Evolutionary conservation across 2,329 filamentous ascomycete species (phyloP), one percentile per base, ranked within the genome.

Genomic region (Verticillium nonalfalfae): DNA sequence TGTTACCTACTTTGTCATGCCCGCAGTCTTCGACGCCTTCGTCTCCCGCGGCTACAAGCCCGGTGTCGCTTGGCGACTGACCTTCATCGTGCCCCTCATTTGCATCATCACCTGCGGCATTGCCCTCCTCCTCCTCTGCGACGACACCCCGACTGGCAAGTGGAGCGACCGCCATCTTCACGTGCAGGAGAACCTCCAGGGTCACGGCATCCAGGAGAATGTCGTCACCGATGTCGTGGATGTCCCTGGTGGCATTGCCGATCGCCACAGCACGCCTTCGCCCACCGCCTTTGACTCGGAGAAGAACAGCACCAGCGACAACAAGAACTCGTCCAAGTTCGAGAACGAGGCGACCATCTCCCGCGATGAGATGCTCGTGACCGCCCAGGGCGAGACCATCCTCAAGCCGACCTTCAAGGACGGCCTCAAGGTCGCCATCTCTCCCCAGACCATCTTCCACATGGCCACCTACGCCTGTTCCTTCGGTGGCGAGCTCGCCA

Each of bases 1-100:
- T 61, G 90, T 96, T 66, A 96, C 93, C 1, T 96, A 96, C 78
- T 96, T 96, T 73, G 85, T 94, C 68, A 96, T 97, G 92, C 93
- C 93, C 1, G 91, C 91, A 5, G 87, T 97, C 61, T 95, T 89
- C 74, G 89, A 96, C 74, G 90, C 90, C 0, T 80, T 96, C 26
- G 69, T 75, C 7, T 70, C 81, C 1, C 80, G 81, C 57, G 85
- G 86, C 7, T 78, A 94, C 60, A 77, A 80, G 1, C 75, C 85
- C 2, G 86, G 90, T 67, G 82, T 86, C 40, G 90, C 93, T 2
- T 97, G 93, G 93, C 85, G 93, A 33, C 85, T 96, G 1, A 84
- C 91, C 2, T 97, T 96, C 72, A 79, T 96, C 64, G 89, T 96
- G 6, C 93, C 93, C 0, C 90, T 95, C 63, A 84, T 93, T 67